Conservation (phyloP, 2,329 filamentous ascomycete species). For the Talaromyces sp. region DNA sequence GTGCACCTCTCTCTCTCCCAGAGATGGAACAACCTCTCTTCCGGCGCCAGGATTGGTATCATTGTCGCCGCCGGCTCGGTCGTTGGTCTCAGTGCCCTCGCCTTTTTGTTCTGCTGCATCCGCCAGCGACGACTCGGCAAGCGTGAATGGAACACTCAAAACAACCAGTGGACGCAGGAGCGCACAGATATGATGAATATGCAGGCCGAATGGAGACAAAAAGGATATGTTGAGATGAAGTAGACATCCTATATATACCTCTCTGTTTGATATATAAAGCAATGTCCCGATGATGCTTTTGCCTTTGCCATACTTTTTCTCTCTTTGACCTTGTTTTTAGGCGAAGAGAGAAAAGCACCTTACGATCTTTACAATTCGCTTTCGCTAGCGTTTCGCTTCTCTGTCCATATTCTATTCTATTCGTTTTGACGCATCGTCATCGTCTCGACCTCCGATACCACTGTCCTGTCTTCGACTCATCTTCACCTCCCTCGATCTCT, state of each 20-base stretch:
- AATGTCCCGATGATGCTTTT: conserved; percentile 12
- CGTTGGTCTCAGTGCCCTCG: conserved; percentile 30
- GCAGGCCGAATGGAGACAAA: conserved; percentile 39
- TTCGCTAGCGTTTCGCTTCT: conserved; percentile 2
- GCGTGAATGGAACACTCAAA: conserved; percentile 47
- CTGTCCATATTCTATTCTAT: conserved; percentile 13
- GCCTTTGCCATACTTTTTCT: neutral
- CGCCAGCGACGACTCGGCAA: conserved; percentile 50
- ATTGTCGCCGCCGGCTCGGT: conserved; percentile 37
- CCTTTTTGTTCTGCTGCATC: conserved; percentile 48
- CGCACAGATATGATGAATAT: conserved; percentile 39
- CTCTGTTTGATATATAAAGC: neutral
- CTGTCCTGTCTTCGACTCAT: neutral
- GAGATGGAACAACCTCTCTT: conserved; percentile 45
- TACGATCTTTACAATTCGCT: neutral
- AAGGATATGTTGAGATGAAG: conserved; percentile 27
- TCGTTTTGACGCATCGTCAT: conserved; percentile 8
- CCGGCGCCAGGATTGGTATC: conserved; percentile 50
- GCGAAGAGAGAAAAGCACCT: neutral
- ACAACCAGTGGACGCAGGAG: conserved; percentile 44
- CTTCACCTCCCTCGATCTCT: neutral
- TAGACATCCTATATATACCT: neutral
- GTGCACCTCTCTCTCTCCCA: conserved; percentile 34
- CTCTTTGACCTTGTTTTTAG: neutral
- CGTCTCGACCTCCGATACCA: conserved; percentile 3